These are phyloP conservation scores for Tieghemostelium lacteum DNA, from an alignment of 78 protist species.

Conservation along the genomic window DNA sequence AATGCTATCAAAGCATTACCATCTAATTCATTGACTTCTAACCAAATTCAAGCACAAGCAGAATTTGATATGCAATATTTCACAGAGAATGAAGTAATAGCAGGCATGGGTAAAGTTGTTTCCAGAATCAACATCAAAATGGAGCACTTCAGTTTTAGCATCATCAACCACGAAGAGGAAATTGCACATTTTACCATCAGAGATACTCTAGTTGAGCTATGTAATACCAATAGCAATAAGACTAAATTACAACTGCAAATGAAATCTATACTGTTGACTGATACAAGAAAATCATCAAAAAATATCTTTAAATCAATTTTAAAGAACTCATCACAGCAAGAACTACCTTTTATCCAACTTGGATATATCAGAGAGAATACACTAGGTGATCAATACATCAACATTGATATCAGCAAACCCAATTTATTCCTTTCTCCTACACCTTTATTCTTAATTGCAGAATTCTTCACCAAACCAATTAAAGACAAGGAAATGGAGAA, in stretches of 20 bases:
- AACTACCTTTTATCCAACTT: slow-evolving; percentile 17
- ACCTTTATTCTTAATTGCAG: slow-evolving; percentile 40
- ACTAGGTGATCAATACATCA: slow-evolving; percentile 66
- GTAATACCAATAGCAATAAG: slow-evolving; percentile 24
- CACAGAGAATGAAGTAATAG: slow-evolving; percentile 43
- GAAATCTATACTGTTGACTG: slow-evolving; percentile 26
- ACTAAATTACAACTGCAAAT: slow-evolving; percentile 27
- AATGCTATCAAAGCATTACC: too few species aligned
- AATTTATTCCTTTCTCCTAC: slow-evolving; percentile 68
- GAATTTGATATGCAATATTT: slow-evolving; percentile 52
- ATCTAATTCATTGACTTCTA: too few species aligned
- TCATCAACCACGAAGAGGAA: slow-evolving; percentile 1
- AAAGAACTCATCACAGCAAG: background rate
- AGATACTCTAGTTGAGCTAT: slow-evolving; percentile 6
- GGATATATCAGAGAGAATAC: slow-evolving; percentile 66
- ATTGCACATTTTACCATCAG: slow-evolving; percentile 32
- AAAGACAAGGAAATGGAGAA: background rate
- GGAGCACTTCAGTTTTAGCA: slow-evolving; percentile 6
- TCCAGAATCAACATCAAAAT: background rate
- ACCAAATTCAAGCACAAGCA: background rate
- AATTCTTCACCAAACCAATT: slow-evolving; percentile 57
- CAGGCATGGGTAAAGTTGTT: slow-evolving; percentile 35
- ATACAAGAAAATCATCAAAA: slow-evolving; percentile 10
- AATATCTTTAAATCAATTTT: slow-evolving; percentile 41
- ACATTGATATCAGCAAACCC: slow-evolving; percentile 21